Conservation (phyloP, 1,284 basidiomycete genomes). For the Ceratobasidium sp. region DNA sequence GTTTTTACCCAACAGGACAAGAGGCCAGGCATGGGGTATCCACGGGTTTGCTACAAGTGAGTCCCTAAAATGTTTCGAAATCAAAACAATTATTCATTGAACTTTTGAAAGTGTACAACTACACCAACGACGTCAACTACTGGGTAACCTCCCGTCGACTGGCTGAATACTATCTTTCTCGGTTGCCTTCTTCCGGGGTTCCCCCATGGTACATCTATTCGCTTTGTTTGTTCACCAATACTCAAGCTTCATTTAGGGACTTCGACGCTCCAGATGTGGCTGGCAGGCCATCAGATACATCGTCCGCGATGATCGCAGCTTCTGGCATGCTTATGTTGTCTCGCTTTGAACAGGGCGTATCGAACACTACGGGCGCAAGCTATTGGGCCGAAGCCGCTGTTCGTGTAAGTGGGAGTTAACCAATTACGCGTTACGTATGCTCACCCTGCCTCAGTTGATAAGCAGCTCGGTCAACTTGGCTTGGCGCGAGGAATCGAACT, state of each 20-base stretch:
- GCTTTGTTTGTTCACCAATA: background rate
- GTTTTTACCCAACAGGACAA: conserved; percentile 58
- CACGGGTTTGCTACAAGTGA: conserved; percentile 77
- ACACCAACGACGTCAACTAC: conserved; percentile 66
- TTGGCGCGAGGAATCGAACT: conserved; percentile 61
- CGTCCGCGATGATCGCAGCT: conserved; percentile 72
- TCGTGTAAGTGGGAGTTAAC: conserved; percentile 56
- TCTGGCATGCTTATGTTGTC: conserved; percentile 72
- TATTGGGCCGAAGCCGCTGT: conserved; percentile 67
- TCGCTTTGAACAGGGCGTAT: conserved; percentile 62
- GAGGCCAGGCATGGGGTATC: conserved; percentile 78
- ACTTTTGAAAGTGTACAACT: conserved; percentile 66
- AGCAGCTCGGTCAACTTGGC: conserved; percentile 66
- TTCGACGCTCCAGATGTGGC: conserved; percentile 72
- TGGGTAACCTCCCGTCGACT: conserved; percentile 70
- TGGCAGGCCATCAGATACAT: conserved; percentile 70
- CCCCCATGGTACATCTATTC: conserved; percentile 68
- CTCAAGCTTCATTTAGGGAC: conserved; percentile 64
- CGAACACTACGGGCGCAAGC: conserved; percentile 58
- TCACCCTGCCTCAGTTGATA: conserved; percentile 61
- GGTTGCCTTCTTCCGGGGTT: conserved; percentile 69
- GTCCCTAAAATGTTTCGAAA: conserved; percentile 50
- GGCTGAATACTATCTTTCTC: conserved; percentile 70
- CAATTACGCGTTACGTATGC: background rate
- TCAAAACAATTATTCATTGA: conserved; percentile 28